Base-by-base conservation (phyloP, 139 green algal species). In the Yamagishiella unicocca region DNA sequence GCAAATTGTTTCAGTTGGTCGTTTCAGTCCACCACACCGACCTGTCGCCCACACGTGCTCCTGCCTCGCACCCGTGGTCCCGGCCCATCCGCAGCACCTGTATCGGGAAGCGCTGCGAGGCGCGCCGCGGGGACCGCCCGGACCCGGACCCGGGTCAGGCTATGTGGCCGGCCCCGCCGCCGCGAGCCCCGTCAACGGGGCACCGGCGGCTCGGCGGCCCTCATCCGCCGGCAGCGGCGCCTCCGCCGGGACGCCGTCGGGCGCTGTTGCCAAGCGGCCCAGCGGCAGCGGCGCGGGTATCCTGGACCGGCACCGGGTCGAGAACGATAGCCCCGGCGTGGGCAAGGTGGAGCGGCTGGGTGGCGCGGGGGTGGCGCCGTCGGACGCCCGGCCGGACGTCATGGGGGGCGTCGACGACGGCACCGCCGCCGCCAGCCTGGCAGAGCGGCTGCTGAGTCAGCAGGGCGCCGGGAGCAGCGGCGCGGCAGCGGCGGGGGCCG, bases 281-380 rank as follows among this genome's bases (percentile, higher is more conserved):
- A 82, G 50, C 74, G 50, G 74, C 74, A 46, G 7, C 2, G 43
- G 76, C 85, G 86, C 24, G 35, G 66, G 73, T 17, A 43, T 74
- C 31, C 33, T 42, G 21, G 50, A 29, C 64, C 27, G 64, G 19
- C 64, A 37, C 22, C n/a, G 2, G 54, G 33, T 54, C 8, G 33
- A 54, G 35, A 42, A 31, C 43, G 62, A n/a, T n/a, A n/a, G 58
- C 31, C 7, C 40, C 35, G 50, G 68, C 14, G 68, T 71, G 21
- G 62, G 53, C 29, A 43, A 19, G 40, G 37, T 37, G 9, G 78
- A 84, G 29, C 42, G 87, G 29, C 29, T 62, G 22, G 89, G 89
- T 4, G 87, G 87, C 8, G 81, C 73, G 71, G 87, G 87, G 24
- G 50, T 89, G 14, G 87, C 88, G n/a, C 90, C 90, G 8, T 84